These are phyloP conservation scores for Neckera pumila DNA, from an alignment of 225 moss, liverwort and hornwort species.

Conservation along the genomic window DNA sequence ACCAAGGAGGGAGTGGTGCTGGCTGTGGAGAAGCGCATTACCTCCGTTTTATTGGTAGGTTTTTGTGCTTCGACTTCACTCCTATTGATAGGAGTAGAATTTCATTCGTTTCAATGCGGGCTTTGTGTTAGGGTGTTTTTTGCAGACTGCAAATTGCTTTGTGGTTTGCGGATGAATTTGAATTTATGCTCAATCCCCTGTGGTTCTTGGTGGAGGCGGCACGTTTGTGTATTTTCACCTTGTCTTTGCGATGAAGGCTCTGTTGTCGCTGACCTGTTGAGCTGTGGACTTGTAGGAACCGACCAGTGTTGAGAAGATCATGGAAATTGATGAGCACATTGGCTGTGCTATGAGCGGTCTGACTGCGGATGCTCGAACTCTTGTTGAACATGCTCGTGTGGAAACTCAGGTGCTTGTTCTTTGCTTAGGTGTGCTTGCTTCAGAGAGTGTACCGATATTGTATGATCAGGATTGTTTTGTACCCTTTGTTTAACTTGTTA, in stretches of 20 bases:
- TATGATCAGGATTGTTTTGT: neutral
- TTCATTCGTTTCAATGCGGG: neutral
- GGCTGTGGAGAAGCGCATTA: slow-evolving; percentile 42
- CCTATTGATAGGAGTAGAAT: neutral
- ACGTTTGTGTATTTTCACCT: neutral
- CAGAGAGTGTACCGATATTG: neutral
- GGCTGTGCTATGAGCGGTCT: slow-evolving; percentile 96
- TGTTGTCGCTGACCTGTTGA: neutral
- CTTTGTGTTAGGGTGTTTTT: neutral
- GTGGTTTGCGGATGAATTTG: neutral
- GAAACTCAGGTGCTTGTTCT: slow-evolving; percentile 58
- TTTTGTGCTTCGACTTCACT: neutral
- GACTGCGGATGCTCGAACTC: slow-evolving; percentile 85
- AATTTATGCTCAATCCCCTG: neutral
- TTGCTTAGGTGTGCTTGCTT: neutral
- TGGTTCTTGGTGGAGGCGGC: neutral
- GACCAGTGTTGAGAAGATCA: slow-evolving; percentile 93
- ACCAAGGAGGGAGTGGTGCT: slow-evolving; percentile 31
- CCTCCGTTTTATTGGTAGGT: slow-evolving; percentile 32
- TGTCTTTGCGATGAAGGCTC: neutral
- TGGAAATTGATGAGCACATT: slow-evolving; percentile 92
- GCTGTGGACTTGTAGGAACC: slow-evolving; percentile 46
- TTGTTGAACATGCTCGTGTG: slow-evolving; percentile 90
- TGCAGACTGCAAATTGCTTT: neutral
- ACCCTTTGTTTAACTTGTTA: neutral